Conservation (phyloP, 2,329 filamentous ascomycete genomes). For the Fusarium zealandicum region DNA sequence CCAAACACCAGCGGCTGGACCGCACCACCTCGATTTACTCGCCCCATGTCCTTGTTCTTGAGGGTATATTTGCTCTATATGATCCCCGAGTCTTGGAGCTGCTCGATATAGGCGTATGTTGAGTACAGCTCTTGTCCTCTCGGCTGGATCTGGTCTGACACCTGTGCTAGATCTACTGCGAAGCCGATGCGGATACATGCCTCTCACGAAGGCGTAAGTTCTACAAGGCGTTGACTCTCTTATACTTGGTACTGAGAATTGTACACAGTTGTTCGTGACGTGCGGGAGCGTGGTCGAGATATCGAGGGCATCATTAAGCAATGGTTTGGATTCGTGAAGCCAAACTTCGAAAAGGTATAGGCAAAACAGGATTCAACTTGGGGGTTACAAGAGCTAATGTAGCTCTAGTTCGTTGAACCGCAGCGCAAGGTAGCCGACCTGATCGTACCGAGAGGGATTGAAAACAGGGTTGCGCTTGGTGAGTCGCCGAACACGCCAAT, state of each 20-base stretch:
- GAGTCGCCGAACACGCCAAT: conserved; percentile 40
- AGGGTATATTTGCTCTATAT: conserved; percentile 95
- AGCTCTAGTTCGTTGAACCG: conserved; percentile 77
- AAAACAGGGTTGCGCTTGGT: conserved; percentile 92
- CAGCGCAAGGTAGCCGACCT: conserved; percentile 92
- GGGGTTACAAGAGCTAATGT: conserved; percentile 15
- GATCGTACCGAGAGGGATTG: conserved; percentile 92
- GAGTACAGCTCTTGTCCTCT: neutral
- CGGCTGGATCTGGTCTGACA: conserved; percentile 10
- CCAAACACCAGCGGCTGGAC: conserved; percentile 81
- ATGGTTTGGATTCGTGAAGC: conserved; percentile 96
- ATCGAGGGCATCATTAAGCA: conserved; percentile 97
- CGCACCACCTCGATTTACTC: conserved; percentile 92
- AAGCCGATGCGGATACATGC: conserved; percentile 94
- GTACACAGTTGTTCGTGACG: conserved; percentile 77
- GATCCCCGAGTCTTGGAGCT: conserved; percentile 85
- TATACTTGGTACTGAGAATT: conserved; percentile 12
- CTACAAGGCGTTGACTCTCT: neutral
- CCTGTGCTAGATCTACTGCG: conserved; percentile 79
- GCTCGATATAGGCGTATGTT: conserved; percentile 82
- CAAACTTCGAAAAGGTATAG: conserved; percentile 82
- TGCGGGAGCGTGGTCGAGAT: conserved; percentile 86
- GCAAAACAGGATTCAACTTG: neutral
- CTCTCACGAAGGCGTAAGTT: conserved; percentile 82
- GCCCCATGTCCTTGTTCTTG: conserved; percentile 91